Conservation (phyloP, 2,329 filamentous ascomycete genomes). For the Beauveria scarabaeidicola region DNA sequence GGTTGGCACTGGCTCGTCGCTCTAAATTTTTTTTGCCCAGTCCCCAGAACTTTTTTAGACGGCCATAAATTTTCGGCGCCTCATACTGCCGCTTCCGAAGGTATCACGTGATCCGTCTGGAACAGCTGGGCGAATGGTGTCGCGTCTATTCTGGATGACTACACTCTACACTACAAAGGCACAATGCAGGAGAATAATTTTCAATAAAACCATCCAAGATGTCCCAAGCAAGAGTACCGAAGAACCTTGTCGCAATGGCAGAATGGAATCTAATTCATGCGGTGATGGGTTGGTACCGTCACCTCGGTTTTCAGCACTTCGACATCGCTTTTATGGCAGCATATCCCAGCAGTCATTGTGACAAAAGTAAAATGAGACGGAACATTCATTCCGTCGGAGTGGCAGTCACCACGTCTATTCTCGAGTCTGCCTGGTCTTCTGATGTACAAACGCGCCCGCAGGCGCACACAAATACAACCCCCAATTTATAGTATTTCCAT, state of each 20-base stretch:
- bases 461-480: constrained; percentile 18
- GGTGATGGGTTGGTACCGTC: neutral
- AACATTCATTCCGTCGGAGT: neutral
- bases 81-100: constrained; percentile 23
- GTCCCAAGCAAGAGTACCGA: too few relatives aligned
- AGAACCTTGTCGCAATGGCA: too few relatives aligned
- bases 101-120: neutral
- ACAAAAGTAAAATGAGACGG: constrained; percentile 11
- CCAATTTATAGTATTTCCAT: constrained; percentile 19
- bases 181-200: neutral
- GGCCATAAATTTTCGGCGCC: constrained; percentile 21
- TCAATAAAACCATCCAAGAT: neutral
- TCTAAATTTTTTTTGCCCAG: constrained; percentile 9
- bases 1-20: neutral
- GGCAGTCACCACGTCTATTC: constrained; percentile 9
- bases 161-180: neutral
- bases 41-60: neutral
- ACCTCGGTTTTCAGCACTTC: neutral
- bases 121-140: neutral
- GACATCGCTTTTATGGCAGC: neutral
- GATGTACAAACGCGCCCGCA: constrained; percentile 31
- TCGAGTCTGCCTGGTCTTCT: constrained; percentile 15
- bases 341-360: neutral
- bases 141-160: constrained; percentile 3
- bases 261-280: neutral